Percentiles rank a stretch among this genome's conserved stretches.
Evolutionary conservation across 129 eudicot genomes (phyloP).

Genomic region (carrot (Daucus carota)): DNA sequence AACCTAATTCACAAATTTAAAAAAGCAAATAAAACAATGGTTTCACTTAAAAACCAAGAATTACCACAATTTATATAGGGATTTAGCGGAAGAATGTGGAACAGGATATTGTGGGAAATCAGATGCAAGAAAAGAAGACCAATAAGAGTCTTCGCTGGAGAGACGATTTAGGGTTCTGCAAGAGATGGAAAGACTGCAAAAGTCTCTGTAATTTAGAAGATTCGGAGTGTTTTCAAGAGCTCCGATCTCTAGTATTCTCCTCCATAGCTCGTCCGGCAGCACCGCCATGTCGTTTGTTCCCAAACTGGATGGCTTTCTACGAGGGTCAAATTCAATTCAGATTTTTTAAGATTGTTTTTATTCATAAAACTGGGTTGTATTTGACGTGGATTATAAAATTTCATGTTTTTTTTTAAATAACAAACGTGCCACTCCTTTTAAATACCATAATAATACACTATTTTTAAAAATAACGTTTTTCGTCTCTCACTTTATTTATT

Average conservation of each 20-base stretch:
- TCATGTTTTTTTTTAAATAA: too few species aligned
- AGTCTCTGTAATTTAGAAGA: conserved; percentile 41
- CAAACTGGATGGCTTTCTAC: not conserved
- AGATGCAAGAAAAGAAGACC: conserved; percentile 52
- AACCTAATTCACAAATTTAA: not conserved
- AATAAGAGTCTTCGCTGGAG: conserved; percentile 45
- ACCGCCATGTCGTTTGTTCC: not conserved
- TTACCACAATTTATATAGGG: conserved; percentile 39
- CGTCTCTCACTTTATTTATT: too few species aligned
- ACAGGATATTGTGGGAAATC: conserved; percentile 42
- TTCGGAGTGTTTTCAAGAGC: conserved; percentile 17
- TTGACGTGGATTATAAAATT: too few species aligned
- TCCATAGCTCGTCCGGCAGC: conserved; percentile 83
- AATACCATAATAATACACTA: too few species aligned
- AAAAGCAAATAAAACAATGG: not conserved
- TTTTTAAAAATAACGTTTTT: too few species aligned
- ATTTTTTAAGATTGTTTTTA: too few species aligned
- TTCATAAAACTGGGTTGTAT: too few species aligned
- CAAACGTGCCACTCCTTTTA: too few species aligned
- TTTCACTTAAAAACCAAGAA: not conserved
- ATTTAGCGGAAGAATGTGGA: conserved; percentile 27
- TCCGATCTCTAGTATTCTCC: conserved; percentile 56
- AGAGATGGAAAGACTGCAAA: conserved; percentile 62
- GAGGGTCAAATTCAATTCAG: too few species aligned
- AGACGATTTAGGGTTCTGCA: conserved; percentile 48